Evolutionary conservation across 768 basidiomycete genomes (phyloP).

Genomic region (Trametopsis cervina): DNA sequence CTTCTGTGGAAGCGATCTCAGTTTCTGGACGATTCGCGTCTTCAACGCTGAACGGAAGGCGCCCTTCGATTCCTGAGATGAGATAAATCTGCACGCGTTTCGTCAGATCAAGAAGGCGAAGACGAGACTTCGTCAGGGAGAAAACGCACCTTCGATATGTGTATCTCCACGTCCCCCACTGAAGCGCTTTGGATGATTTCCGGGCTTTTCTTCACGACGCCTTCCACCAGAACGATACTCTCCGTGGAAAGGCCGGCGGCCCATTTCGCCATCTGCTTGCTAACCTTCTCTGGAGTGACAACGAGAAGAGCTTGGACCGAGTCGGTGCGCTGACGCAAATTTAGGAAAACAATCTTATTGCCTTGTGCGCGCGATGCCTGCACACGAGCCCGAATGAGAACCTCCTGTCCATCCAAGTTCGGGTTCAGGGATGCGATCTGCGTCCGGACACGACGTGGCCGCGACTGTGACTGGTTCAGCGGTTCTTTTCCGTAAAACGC

Average conservation of each 20-base stretch:
- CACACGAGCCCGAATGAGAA: constrained; percentile 83
- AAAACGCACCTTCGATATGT: constrained; percentile 63
- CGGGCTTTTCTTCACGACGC: constrained; percentile 67
- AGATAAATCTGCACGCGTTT: constrained; percentile 62
- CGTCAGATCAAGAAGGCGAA: too few relatives aligned
- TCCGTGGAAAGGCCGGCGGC: constrained; percentile 70
- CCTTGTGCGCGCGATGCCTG: constrained; percentile 90
- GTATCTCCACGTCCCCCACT: constrained; percentile 81
- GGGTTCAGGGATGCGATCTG: constrained; percentile 60
- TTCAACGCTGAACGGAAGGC: constrained; percentile 87
- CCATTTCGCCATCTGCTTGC: constrained; percentile 98
- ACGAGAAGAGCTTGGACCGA: constrained; percentile 82
- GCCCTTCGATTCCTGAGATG: constrained; percentile 68
- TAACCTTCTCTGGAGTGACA: constrained; percentile 68
- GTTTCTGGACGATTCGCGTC: constrained; percentile 84
- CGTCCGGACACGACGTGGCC: constrained; percentile 51
- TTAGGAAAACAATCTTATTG: constrained; percentile 92
- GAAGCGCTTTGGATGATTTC: constrained; percentile 90
- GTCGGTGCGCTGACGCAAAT: constrained; percentile 80
- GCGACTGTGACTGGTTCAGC: constrained; percentile 85
- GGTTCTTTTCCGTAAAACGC: constrained; percentile 85
- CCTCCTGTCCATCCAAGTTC: constrained; percentile 59
- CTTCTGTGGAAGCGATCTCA: constrained; percentile 50
- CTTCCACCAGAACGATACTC: constrained; percentile 89
- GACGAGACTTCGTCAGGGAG: too few relatives aligned